Evolutionary conservation across 352 stramenopile species (phyloP), one percentile per base, ranked within the genome.

Genomic region (Phytophthora fragariae): DNA sequence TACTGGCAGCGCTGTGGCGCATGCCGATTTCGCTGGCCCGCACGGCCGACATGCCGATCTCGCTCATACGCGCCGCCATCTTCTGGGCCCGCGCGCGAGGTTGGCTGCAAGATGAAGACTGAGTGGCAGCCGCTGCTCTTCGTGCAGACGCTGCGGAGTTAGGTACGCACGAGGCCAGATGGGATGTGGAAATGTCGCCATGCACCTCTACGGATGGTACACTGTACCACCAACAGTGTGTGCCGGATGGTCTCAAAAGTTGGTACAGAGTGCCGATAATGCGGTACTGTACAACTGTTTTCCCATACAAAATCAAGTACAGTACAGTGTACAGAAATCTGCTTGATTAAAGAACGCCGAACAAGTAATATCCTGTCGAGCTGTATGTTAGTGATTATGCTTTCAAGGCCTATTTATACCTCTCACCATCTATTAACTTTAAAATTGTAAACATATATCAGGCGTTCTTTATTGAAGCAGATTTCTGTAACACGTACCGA

Each of bases 1-100:
- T 73, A 81, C 73, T 81, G 11, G 75, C 75, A 27, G 75, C 75
- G 53, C 75, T 81, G 66, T 81, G 70, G 44, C 75, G 75, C 75
- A 81, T 79, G 11, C 75, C 75, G n/a, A 81, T 73, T 63, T 81
- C 75, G 62, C 75, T 81, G 39, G 67, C 66, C 62, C 75, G 71
- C 62, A 81, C 49, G 61, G 70, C 70, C 49, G 75, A 81, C 65
- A 79, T 68, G 37, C 70, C 66, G 37, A 81, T 79, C 58, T 76
- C 66, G 58, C 71, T 81, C 65, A 81, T 78, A 52, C 75, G 75
- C 46, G 70, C 63, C 8, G 71, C 62, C 75, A 81, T 81, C 19
- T 37, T 70, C 61, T 68, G 37, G 37, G 21, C 50, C 41, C 53
- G 17, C 2, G 15, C 29, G 31, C 50, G 49, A 1, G 10, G 15